Evolutionary conservation across 257 asterid species (phyloP), one percentile per base, ranked within the genome.

Genomic region (Haberlea rhodopensis): DNA sequence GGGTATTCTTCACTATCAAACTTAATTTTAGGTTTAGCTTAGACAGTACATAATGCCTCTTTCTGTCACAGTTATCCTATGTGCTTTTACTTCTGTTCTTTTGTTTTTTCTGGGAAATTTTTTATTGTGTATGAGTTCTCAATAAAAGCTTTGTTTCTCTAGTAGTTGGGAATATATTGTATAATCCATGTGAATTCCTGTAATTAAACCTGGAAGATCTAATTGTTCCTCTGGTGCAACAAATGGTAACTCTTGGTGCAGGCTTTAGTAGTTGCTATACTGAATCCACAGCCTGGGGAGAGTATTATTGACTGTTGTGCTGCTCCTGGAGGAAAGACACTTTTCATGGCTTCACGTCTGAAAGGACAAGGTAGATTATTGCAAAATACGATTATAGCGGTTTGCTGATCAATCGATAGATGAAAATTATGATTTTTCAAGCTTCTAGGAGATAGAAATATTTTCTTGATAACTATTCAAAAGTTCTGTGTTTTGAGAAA

Each of bases 301-400:
- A 85, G 63, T 57, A 89, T 91, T 68, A 74, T 91, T 60, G 98
- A 91, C 80, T 91, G 96, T 66, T 91, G 96, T 79, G 98, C 98
- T 61, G 98, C 98, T 53, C 98, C 98, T 24, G 98, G 98, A 54
- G 98, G 98, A 65, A 91, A 91, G 82, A 87, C 96, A 43, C 91
- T 91, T 68, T 91, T 89, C 83, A 82, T 91, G 88, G 98, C 98
- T 45, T 80, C 96, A 58, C 71, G 81, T 73, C 69, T 91, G 75
- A 74, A 79, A 48, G 95, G 92, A 70, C 85, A 78, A 77, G 98
- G 98, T 88, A 79, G 53, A 48, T 9, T 58, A 16, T 48, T 6
- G 63, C 55, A 22, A 26, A 61, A 27, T 66, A 57, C 31, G 6
- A 25, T 0, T n/a, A 5, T 29, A 40, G 0, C 43, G 24, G n/a